These are phyloP conservation scores for Tubosaeta sp. DNA, from an alignment of 768 basidiomycete genomes.

Conservation along the genomic window DNA sequence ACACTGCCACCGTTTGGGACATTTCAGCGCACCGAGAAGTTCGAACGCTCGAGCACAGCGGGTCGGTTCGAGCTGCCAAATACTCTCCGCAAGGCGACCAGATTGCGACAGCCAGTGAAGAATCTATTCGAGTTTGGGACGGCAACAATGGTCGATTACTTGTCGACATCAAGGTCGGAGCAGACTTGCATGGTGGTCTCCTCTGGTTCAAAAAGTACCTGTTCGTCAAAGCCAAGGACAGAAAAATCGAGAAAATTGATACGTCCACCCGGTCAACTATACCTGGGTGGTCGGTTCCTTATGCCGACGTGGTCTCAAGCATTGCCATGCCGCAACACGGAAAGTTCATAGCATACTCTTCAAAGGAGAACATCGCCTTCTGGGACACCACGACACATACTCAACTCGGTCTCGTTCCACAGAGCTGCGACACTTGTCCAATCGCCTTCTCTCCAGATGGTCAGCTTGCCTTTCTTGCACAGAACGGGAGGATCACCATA, in stretches of 20 bases:
- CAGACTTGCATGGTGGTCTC: neutral
- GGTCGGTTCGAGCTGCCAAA: no score
- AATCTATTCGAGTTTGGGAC: neutral
- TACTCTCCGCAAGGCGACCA: no score
- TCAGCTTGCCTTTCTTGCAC: no score
- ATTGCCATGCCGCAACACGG: neutral
- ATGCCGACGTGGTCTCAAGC: neutral
- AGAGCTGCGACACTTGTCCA: neutral
- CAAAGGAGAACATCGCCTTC: neutral
- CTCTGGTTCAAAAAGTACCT: no score
- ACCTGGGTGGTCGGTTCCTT: neutral
- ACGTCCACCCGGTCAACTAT: no score
- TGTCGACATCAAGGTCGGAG: neutral
- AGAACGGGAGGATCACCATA: no score
- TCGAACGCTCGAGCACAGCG: no score
- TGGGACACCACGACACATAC: neutral
- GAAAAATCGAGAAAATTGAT: no score
- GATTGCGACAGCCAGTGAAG: no score
- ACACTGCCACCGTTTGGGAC: neutral
- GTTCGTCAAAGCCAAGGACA: no score
- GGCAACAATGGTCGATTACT: neutral
- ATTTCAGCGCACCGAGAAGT: no score
- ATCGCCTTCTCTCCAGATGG: no score
- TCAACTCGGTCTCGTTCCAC: neutral
- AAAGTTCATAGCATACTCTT: neutral